These are phyloP conservation scores for Lachancea sp. DNA, from an alignment of 805 yeast genomes.

Conservation along the genomic window DNA sequence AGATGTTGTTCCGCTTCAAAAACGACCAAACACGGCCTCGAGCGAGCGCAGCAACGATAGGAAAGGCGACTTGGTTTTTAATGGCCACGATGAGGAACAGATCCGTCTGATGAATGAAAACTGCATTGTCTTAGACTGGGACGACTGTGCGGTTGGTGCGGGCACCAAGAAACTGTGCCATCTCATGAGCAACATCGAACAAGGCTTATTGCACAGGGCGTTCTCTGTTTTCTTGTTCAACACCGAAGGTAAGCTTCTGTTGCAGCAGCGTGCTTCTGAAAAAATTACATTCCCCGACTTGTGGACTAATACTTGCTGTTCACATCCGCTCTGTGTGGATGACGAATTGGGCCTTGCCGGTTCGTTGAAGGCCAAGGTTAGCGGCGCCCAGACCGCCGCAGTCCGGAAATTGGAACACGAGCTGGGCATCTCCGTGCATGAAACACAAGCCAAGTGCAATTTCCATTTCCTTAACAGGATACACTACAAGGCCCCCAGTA, in stretches of 20 bases:
- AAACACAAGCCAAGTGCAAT: conserved; percentile 52
- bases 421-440: conserved; percentile 63
- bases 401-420: conserved; percentile 90
- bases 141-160: conserved; percentile 85
- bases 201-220: conserved; percentile 89
- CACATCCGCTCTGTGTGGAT: conserved; percentile 86
- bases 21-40: conserved; percentile 51
- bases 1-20: conserved; percentile 57
- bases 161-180: conserved; percentile 90
- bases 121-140: conserved; percentile 85
- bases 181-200: conserved; percentile 77
- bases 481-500: conserved; percentile 84
- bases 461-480: conserved; percentile 87
- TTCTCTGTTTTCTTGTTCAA: conserved; percentile 93
- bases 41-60: conserved; percentile 30
- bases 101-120: conserved; percentile 92
- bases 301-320: conserved; percentile 99
- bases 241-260: conserved; percentile 61
- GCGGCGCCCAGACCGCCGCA: conserved; percentile 84
- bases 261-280: conserved; percentile 94
- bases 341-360: conserved; percentile 62
- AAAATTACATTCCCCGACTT: conserved; percentile 92
- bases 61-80: conserved; percentile 45
- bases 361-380: conserved; percentile 51
- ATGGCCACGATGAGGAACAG: conserved; percentile 91